Percentiles rank a stretch among this genome's conserved stretches.
phyloP scores from a whole-genome alignment of 2,329 filamentous ascomycete genomes.

The Pseudocercospora eumusae region DNA sequence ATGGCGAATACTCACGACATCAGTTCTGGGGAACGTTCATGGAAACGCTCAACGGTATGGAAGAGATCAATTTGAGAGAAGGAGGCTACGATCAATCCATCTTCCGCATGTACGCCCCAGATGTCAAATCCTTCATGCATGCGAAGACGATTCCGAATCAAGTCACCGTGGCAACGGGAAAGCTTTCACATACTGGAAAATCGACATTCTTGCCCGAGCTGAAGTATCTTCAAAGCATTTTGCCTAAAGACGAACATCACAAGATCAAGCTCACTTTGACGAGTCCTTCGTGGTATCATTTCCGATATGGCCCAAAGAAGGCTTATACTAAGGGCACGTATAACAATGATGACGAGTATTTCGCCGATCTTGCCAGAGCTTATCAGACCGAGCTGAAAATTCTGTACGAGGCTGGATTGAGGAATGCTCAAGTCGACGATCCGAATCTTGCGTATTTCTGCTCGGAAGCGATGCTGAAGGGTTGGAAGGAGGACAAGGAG shows the following conservation, averaged over 20 bases:
- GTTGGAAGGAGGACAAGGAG: slow-evolving; percentile 67
- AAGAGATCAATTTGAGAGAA: slow-evolving; percentile 48
- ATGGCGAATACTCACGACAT: slow-evolving; percentile 40
- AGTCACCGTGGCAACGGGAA: slow-evolving; percentile 59
- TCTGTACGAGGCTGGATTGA: slow-evolving; percentile 48
- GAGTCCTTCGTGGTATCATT: slow-evolving; percentile 57
- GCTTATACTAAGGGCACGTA: slow-evolving; percentile 51
- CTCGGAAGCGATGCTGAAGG: slow-evolving; percentile 68
- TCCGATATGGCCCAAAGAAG: slow-evolving; percentile 59
- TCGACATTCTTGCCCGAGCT: slow-evolving; percentile 61
- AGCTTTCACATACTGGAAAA: slow-evolving; percentile 58
- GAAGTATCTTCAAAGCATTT: slow-evolving; percentile 59
- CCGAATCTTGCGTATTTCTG: slow-evolving; percentile 64
- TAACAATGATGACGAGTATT: slow-evolving; percentile 51
- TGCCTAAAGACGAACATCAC: slow-evolving; percentile 62
- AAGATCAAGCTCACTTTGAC: slow-evolving; percentile 56
- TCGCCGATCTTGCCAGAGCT: slow-evolving; percentile 49
- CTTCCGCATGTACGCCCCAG: slow-evolving; percentile 61
- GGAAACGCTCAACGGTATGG: slow-evolving; percentile 48
- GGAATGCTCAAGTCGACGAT: slow-evolving; percentile 54
- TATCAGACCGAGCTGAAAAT: slow-evolving; percentile 52
- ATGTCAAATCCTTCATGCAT: slow-evolving; percentile 64
- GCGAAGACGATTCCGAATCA: slow-evolving; percentile 58
- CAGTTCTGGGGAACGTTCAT: slow-evolving; percentile 39
- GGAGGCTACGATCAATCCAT: slow-evolving; percentile 48